Percentiles rank a stretch among this genome's conserved stretches.
Conservation (phyloP, 352 stramenopile species). For the Pythium pectinolyticum region DNA sequence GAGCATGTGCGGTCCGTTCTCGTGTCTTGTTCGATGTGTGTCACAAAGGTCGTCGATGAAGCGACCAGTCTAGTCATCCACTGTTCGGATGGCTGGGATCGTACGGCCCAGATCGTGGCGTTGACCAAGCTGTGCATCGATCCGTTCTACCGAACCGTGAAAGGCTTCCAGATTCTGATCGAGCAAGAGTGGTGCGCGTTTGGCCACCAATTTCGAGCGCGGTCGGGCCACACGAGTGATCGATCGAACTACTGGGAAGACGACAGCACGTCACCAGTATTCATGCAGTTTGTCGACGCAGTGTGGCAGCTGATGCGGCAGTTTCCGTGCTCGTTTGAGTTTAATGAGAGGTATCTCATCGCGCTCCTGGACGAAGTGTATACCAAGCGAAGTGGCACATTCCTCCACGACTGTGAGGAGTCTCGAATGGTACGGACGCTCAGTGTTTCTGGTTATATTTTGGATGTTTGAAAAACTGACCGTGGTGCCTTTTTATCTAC, state of each 20-base stretch:
- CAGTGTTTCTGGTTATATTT: too few species aligned
- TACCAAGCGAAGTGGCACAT: slow-evolving; percentile 95
- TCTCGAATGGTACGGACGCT: slow-evolving; percentile 76
- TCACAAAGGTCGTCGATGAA: slow-evolving; percentile 86
- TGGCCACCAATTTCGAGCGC: slow-evolving; percentile 97
- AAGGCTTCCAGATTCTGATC: slow-evolving; percentile 96
- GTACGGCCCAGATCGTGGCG: slow-evolving; percentile 95
- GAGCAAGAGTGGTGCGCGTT: slow-evolving; percentile 99
- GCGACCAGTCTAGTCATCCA: slow-evolving; percentile 96
- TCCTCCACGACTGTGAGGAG: slow-evolving; percentile 96
- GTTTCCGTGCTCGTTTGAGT: slow-evolving; percentile 98
- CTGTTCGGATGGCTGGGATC: slow-evolving; percentile 99
- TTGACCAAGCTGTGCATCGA: slow-evolving; percentile 97
- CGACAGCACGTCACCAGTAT: slow-evolving; percentile 97
- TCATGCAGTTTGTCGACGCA: slow-evolving; percentile 99
- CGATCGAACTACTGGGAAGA: slow-evolving; percentile 90
- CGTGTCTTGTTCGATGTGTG: slow-evolving; percentile 91
- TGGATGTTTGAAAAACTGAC: too few species aligned
- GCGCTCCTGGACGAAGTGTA: slow-evolving; percentile 96
- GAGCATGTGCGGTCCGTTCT: slow-evolving; percentile 81
- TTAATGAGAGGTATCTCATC: slow-evolving; percentile 93
- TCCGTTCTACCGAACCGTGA: slow-evolving; percentile 95
- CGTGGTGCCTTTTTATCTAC: too few species aligned
- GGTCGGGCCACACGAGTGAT: slow-evolving; percentile 69
- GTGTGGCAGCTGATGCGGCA: slow-evolving; percentile 97